A percentile compares a stretch with the other conserved stretches of the same genome.
phyloP scores from a whole-genome alignment of 495 filamentous ascomycete genomes.

The Xylaria castorea region DNA sequence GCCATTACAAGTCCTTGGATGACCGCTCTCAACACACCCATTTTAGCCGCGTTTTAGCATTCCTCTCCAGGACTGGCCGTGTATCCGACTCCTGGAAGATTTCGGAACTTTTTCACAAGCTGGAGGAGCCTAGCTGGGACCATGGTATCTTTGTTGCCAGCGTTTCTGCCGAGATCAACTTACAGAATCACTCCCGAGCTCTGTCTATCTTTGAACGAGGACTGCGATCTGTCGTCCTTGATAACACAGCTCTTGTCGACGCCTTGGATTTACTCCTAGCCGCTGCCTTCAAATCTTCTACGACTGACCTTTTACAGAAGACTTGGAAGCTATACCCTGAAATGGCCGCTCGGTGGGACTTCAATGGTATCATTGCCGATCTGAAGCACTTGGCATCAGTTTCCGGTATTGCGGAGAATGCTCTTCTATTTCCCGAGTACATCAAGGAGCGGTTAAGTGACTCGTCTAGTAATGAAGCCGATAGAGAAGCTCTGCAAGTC shows the following conservation, averaged over 20 bases:
- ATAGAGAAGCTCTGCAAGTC: slow-evolving; percentile 32
- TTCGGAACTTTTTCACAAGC: slow-evolving; percentile 37
- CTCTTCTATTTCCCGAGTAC: slow-evolving; percentile 30
- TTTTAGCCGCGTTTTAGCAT: slow-evolving; percentile 26
- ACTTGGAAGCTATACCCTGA: slow-evolving; percentile 36
- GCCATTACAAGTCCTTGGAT: slow-evolving; percentile 32
- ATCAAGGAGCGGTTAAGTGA: slow-evolving; percentile 21
- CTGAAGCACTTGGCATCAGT: slow-evolving; percentile 26
- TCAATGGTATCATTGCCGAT: slow-evolving; percentile 28
- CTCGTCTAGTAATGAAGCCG: slow-evolving; percentile 6
- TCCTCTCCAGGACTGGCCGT: slow-evolving; percentile 33
- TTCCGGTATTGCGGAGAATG: slow-evolving; percentile 32
- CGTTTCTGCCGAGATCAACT: slow-evolving; percentile 35
- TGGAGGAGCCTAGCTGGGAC: slow-evolving; percentile 33
- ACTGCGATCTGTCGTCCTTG: slow-evolving; percentile 24
- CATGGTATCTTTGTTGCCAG: slow-evolving; percentile 31
- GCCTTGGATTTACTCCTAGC: slow-evolving; percentile 37
- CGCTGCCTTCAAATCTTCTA: slow-evolving; percentile 28
- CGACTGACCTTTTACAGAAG: slow-evolving; percentile 25
- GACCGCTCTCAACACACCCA: slow-evolving; percentile 25
- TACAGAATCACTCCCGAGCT: slow-evolving; percentile 34
- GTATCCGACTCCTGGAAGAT: slow-evolving; percentile 40
- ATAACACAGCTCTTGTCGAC: slow-evolving; percentile 29
- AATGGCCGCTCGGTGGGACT: slow-evolving; percentile 36
- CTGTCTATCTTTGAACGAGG: slow-evolving; percentile 35